Evolutionary conservation across 2,329 filamentous ascomycete species (phyloP).

Genomic region (Beauveria bassiana): DNA sequence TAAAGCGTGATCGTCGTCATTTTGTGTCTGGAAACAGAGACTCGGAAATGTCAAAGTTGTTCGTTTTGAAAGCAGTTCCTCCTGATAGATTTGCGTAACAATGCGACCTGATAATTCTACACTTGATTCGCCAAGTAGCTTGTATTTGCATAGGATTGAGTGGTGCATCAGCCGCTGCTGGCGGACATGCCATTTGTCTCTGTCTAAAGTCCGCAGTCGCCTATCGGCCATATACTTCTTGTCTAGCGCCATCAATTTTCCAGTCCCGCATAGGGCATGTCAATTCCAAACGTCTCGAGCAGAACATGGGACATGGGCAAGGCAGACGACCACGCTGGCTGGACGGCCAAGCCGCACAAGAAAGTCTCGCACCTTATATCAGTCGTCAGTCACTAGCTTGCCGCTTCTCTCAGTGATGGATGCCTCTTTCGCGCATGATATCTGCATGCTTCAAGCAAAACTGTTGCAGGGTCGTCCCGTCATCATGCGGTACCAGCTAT

Average conservation of each 20-base stretch:
- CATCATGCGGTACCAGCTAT: too few relatives aligned
- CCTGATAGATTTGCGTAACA: too few relatives aligned
- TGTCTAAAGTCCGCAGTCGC: background rate
- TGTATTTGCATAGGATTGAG: too few relatives aligned
- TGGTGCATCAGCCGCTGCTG: too few relatives aligned
- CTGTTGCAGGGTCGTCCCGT: too few relatives aligned
- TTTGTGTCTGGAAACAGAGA: too few relatives aligned
- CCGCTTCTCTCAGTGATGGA: background rate
- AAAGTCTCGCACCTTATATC: background rate
- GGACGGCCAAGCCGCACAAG: background rate
- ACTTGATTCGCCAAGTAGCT: too few relatives aligned
- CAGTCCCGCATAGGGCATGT: background rate
- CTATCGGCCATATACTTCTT: background rate
- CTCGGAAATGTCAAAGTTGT: too few relatives aligned
- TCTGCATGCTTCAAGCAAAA: constrained; percentile 29
- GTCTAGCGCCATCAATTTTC: background rate
- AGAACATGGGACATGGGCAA: background rate
- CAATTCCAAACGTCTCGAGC: background rate
- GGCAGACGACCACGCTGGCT: background rate
- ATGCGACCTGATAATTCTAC: too few relatives aligned
- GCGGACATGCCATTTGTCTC: too few relatives aligned
- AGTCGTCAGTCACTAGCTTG: background rate
- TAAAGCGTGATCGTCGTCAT: too few relatives aligned
- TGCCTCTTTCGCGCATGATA: background rate
- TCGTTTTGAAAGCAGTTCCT: too few relatives aligned